Evolutionary conservation across 208 protist species (phyloP).

Genomic region (Crithidia fasciculata): DNA sequence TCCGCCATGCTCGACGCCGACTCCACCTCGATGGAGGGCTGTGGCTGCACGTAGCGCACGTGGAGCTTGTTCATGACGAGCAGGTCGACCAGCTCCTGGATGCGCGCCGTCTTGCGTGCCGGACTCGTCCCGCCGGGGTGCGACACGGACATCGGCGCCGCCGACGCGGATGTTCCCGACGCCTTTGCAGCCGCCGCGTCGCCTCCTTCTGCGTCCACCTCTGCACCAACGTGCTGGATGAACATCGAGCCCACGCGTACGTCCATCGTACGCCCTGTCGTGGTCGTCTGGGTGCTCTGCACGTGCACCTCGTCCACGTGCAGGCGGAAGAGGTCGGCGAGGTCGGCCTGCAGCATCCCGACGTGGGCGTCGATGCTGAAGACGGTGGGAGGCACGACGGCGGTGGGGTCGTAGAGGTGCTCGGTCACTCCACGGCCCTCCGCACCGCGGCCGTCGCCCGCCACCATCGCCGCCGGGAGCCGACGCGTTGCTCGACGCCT

Average conservation of each 20-base stretch:
- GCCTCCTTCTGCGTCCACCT: conserved; percentile 30
- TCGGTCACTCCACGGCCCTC: background rate
- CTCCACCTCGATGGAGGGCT: conserved; percentile 34
- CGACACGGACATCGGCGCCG: background rate
- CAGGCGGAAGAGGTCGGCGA: conserved; percentile 47
- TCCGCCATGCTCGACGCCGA: conserved; percentile 46
- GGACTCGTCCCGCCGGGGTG: background rate
- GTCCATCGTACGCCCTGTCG: conserved; percentile 17
- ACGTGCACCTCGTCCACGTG: conserved; percentile 29
- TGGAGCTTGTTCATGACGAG: conserved; percentile 29
- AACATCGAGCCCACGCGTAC: conserved; percentile 17
- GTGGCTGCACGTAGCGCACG: conserved; percentile 24
- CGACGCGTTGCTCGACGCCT: conserved; percentile 4
- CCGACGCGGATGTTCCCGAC: background rate
- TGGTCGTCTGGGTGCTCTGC: conserved; percentile 26
- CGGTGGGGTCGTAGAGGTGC: conserved; percentile 17
- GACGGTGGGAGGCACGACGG: conserved; percentile 2
- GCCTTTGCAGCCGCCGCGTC: background rate
- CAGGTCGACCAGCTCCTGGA: conserved; percentile 48
- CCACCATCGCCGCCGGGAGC: background rate
- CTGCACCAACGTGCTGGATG: conserved; percentile 52
- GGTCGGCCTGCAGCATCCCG: conserved; percentile 38
- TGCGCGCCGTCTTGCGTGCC: conserved; percentile 18
- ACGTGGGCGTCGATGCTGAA: conserved; percentile 29
- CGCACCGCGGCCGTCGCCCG: conserved; percentile 3